Conservation (phyloP, 768 basidiomycete genomes). For the Leccinum olivaceopallidum region DNA sequence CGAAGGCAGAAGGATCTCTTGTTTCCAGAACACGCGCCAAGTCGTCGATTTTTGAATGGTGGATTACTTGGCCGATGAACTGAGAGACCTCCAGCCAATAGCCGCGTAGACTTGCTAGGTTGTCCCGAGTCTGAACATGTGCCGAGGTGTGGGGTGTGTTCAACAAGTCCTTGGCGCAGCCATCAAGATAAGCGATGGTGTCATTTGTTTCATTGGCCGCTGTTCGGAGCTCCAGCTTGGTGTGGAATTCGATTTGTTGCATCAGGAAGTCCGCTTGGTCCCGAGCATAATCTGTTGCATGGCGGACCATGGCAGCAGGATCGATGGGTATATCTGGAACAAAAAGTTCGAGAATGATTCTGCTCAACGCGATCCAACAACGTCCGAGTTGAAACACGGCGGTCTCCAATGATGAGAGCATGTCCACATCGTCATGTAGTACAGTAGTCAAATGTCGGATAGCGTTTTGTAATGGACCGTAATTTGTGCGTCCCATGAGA, state of each 20-base stretch:
- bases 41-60: slow-evolving; percentile 47
- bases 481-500: slow-evolving; percentile 35
- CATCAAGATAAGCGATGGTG: slow-evolving; percentile 46
- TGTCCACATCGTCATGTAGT: slow-evolving; percentile 19
- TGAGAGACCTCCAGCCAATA: slow-evolving; percentile 80
- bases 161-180: slow-evolving; percentile 32
- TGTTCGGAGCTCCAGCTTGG: slow-evolving; percentile 49
- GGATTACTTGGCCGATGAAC: slow-evolving; percentile 63
- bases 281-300: slow-evolving; percentile 43
- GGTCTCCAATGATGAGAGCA: slow-evolving; percentile 17
- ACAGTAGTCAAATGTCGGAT: slow-evolving; percentile 33
- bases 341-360: slow-evolving; percentile 65
- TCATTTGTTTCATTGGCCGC: slow-evolving; percentile 59
- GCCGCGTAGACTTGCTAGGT: slow-evolving; percentile 51
- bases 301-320: slow-evolving; percentile 68
- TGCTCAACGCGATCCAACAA: slow-evolving; percentile 62
- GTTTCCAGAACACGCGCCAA: slow-evolving; percentile 43
- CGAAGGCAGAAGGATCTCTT: slow-evolving; percentile 38
- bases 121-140: slow-evolving; percentile 36
- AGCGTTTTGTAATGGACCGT: slow-evolving; percentile 37
- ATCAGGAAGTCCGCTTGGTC: slow-evolving; percentile 42
- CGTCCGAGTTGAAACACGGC: slow-evolving; percentile 41
- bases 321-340: slow-evolving; percentile 87
- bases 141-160: slow-evolving; percentile 28
- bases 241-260: slow-evolving; percentile 55